Evolutionary conservation across 2,329 filamentous ascomycete species (phyloP), one percentile per base, ranked within the genome.

Genomic region (Knoxdaviesia proteae): DNA sequence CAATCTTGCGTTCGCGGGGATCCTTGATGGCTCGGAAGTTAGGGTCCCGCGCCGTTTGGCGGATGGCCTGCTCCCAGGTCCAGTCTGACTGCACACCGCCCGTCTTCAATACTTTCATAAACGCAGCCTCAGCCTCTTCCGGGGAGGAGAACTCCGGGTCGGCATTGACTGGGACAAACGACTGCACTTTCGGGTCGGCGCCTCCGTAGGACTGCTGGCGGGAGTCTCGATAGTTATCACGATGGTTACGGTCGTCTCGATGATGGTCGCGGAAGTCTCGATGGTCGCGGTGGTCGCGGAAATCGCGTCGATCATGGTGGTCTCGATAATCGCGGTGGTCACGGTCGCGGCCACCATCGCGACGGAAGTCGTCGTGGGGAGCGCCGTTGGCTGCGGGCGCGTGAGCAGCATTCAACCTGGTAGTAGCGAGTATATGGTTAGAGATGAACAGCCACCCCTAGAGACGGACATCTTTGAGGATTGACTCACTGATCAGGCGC

Each of bases 11-110:
- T 55, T 94, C 87, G 59, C 80, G 86, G 5, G 90, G 84, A 53
- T 94, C 86, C 54, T 88, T 90, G 50, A 98, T 77, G 20, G 90
- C 83, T 47, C 88, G 81, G 58, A 90, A 96, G 53, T 94, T 84
- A 39, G 86, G 77, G 50, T 98, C 90, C 53, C 82, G 88, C 50
- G 92, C 84, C 11, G 84, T 83, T 20, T 76, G 74, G 42, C 81
- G 80, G 63, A 98, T 77, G 2, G 84, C 76, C 58, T 94, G 82
- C 51, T 90, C 79, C 87, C 88, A 98, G 0, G 75, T 76, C 80
- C 86, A 96, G 53, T 94, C 84, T 5, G 84, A 75, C 56, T 93
- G 83, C 20, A 94, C 84, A 51, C 81, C 82, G 54, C 78, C 77
- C 47, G 84, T 80, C 50, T 80, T 82, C 39, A 98, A 71, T 45